A percentile compares a stretch with the other conserved stretches of the same genome.
phyloP scores from a whole-genome alignment of 441 rosid genomes.

The Isatis lusitanica region DNA sequence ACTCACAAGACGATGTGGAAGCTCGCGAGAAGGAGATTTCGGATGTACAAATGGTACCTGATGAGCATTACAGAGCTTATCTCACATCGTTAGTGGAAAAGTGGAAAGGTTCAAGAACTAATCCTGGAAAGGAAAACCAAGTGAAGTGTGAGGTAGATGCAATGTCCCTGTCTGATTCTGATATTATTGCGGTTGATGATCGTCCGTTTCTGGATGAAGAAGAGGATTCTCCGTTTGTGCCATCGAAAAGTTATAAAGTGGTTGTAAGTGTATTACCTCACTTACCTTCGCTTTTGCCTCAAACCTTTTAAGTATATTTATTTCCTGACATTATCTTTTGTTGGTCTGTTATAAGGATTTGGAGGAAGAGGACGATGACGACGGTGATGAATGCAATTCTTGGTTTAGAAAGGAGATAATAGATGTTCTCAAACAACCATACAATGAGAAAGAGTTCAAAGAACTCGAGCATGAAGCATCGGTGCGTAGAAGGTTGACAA shows the following conservation, averaged over 20 bases:
- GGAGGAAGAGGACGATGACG: conserved; percentile 12
- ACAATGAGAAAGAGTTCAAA: conserved; percentile 35
- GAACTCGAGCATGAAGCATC: conserved; percentile 33
- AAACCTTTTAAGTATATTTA: too few relatives aligned
- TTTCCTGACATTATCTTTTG: not conserved
- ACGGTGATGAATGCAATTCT: conserved; percentile 7
- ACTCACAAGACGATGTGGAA: not conserved
- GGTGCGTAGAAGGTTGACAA: conserved; percentile 3
- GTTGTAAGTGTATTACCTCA: conserved; percentile 33
- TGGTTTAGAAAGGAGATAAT: conserved; percentile 45
- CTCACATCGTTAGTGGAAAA: conserved; percentile 31
- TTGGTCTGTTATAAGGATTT: conserved; percentile 26
- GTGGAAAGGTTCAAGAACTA: not conserved
- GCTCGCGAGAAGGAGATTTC: conserved; percentile 4
- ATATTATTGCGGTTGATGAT: conserved; percentile 40
- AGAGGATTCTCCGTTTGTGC: conserved; percentile 43
- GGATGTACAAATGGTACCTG: not conserved
- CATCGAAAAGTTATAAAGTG: conserved; percentile 34
- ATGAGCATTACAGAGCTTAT: conserved; percentile 23
- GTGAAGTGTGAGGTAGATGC: conserved; percentile 38
- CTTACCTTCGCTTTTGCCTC: not conserved
- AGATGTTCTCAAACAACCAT: conserved; percentile 46
- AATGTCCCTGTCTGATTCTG: conserved; percentile 48
- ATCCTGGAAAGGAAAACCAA: conserved; percentile 18
- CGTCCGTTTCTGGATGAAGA: conserved; percentile 36